These are phyloP conservation scores for Vaccinium macrocarpon DNA, from an alignment of 148 eudicot genomes.

Conservation along the genomic window DNA sequence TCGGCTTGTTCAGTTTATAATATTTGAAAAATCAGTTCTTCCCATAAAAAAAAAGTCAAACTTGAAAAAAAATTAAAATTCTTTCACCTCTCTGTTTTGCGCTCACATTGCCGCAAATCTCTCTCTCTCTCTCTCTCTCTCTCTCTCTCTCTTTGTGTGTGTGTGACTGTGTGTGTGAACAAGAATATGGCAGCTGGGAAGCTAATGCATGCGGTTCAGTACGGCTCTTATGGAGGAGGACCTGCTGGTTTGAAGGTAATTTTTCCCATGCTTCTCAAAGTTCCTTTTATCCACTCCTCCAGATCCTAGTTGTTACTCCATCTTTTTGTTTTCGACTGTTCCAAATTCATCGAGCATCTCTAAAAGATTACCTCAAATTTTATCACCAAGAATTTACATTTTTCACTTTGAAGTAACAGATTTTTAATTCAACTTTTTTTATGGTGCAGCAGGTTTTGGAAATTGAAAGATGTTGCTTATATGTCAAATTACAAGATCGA, in stretches of 20 bases:
- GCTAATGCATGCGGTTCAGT: constrained; percentile 51
- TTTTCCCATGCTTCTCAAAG: background rate
- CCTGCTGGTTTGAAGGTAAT: constrained; percentile 44
- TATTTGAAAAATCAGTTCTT: no score
- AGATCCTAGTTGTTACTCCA: background rate
- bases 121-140: background rate
- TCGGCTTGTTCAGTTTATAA: no score
- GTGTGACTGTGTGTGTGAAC: no score
- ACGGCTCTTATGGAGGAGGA: constrained; percentile 49
- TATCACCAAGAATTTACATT: no score
- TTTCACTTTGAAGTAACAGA: no score
- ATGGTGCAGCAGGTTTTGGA: background rate
- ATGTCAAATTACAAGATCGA: background rate
- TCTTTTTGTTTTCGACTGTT: background rate
- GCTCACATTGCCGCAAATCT: background rate
- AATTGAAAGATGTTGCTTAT: background rate
- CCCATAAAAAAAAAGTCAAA: no score
- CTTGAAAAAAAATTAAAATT: no score
- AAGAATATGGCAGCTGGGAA: constrained; percentile 27
- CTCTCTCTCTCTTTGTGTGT: background rate
- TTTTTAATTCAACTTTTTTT: no score
- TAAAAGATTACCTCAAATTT: no score
- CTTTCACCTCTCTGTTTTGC: background rate
- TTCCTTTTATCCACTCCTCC: background rate
- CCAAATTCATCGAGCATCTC: background rate